Evolutionary conservation across 2,329 filamentous ascomycete genomes (phyloP).

Genomic region (Pezicula rhizophila): DNA sequence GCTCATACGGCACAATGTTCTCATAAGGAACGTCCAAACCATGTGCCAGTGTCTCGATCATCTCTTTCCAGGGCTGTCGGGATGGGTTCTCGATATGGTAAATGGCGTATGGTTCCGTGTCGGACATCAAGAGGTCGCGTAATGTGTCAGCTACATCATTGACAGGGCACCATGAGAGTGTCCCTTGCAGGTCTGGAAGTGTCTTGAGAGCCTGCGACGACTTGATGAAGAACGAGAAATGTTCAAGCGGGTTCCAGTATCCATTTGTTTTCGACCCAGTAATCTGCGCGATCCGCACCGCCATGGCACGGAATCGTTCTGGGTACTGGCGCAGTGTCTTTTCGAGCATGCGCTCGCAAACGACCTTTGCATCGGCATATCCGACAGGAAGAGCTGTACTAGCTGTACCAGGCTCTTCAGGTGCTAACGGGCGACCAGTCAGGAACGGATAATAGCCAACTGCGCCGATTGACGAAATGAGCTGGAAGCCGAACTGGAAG

Average conservation of each 20-base stretch:
- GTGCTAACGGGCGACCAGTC: slow-evolving; percentile 29
- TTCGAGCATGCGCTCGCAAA: slow-evolving; percentile 44
- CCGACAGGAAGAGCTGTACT: slow-evolving; percentile 37
- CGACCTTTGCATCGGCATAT: slow-evolving; percentile 47
- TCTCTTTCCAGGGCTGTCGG: no score
- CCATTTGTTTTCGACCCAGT: no score
- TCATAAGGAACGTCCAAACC: neutral
- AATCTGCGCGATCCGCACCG: no score
- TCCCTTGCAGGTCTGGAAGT: no score
- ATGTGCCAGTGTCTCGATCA: no score
- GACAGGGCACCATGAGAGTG: neutral
- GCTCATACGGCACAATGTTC: neutral
- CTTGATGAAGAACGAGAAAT: no score
- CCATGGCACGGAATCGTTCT: no score
- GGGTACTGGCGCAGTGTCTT: no score
- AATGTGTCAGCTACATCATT: neutral
- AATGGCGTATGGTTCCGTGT: neutral
- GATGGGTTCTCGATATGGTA: no score
- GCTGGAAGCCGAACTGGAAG: slow-evolving; percentile 27
- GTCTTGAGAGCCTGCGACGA: no score
- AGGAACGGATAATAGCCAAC: slow-evolving; percentile 28
- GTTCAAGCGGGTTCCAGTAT: no score
- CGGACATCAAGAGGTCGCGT: neutral
- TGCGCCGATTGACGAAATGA: slow-evolving; percentile 36
- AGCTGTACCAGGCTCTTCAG: slow-evolving; percentile 36